Percentiles rank a stretch among this genome's conserved stretches.
These are phyloP conservation scores for Orobanche coerulescens DNA, from an alignment of 257 asterid species.

Conservation along the genomic window DNA sequence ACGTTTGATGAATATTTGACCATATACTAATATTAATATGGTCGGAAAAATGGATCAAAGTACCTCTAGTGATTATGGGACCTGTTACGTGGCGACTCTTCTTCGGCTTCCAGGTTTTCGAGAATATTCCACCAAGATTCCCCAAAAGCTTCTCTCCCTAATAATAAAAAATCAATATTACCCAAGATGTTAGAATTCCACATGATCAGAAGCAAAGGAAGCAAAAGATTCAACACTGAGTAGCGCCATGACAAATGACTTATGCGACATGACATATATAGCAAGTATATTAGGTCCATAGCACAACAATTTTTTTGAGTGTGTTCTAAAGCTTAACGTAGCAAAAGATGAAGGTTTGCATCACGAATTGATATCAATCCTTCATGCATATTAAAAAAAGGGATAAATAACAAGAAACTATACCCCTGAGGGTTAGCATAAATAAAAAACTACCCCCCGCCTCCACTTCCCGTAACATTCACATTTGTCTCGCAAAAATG, in stretches of 20 bases:
- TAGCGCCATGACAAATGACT: too few species aligned
- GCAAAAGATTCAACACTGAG: too few species aligned
- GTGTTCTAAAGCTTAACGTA: too few species aligned
- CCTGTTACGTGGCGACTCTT: slow-evolving; percentile 58
- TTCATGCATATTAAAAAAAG: neutral
- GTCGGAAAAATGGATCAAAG: slow-evolving; percentile 12
- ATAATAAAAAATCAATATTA: too few species aligned
- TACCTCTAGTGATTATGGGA: slow-evolving; percentile 54
- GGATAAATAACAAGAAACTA: too few species aligned
- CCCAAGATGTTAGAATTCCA: slow-evolving; percentile 5
- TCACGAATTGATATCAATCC: neutral
- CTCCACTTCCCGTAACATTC: too few species aligned
- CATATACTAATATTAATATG: too few species aligned
- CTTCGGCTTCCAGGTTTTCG: slow-evolving; percentile 91
- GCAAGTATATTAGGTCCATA: too few species aligned
- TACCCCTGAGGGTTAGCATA: too few species aligned
- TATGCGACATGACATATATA: neutral
- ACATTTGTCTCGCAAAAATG: too few species aligned
- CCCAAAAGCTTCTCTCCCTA: slow-evolving; percentile 98
- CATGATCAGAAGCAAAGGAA: slow-evolving; percentile 1
- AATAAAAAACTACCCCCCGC: too few species aligned
- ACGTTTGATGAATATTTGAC: neutral
- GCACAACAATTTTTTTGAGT: too few species aligned
- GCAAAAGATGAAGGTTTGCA: neutral
- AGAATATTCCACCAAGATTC: slow-evolving; percentile 81